A percentile compares a stretch with the other conserved stretches of the same genome.
Conservation (phyloP, 768 basidiomycete species). For the Tricholoma saponaceum region DNA sequence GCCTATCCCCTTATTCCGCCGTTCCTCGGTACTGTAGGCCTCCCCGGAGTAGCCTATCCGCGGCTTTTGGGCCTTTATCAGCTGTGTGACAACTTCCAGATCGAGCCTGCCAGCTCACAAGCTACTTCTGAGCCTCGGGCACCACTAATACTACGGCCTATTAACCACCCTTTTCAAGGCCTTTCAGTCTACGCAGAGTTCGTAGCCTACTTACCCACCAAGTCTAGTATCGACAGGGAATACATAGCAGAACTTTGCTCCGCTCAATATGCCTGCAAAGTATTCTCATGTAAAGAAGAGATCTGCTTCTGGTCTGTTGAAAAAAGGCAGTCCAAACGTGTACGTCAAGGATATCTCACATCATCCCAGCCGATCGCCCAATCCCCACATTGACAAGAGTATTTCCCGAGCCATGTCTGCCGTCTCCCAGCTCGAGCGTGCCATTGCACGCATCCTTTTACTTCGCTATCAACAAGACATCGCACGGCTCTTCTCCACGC, state of each 20-base stretch:
- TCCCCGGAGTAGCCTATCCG: neutral
- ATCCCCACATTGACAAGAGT: slow-evolving; percentile 49
- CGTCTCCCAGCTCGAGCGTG: slow-evolving; percentile 63
- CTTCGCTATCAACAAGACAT: slow-evolving; percentile 74
- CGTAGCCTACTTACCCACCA: neutral
- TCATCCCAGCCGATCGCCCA: slow-evolving; percentile 31
- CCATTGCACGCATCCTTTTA: slow-evolving; percentile 64
- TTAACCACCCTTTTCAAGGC: neutral
- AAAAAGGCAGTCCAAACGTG: slow-evolving; percentile 32
- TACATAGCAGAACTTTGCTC: neutral
- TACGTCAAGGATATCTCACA: slow-evolving; percentile 28
- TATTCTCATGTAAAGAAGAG: slow-evolving; percentile 76
- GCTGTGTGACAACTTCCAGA: neutral
- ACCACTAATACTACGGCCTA: neutral
- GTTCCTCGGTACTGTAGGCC: neutral
- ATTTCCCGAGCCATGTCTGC: slow-evolving; percentile 55
- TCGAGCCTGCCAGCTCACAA: neutral
- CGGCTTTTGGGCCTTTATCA: neutral
- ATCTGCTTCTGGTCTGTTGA: slow-evolving; percentile 42
- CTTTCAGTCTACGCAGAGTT: neutral
- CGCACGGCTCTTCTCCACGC: slow-evolving; percentile 67
- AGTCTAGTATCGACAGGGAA: neutral
- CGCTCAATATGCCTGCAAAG: slow-evolving; percentile 55
- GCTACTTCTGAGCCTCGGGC: neutral
- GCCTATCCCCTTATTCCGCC: no score